Evolutionary conservation across 2,329 filamentous ascomycete genomes (phyloP).

Genomic region (Scolecobasidium constrictum): DNA sequence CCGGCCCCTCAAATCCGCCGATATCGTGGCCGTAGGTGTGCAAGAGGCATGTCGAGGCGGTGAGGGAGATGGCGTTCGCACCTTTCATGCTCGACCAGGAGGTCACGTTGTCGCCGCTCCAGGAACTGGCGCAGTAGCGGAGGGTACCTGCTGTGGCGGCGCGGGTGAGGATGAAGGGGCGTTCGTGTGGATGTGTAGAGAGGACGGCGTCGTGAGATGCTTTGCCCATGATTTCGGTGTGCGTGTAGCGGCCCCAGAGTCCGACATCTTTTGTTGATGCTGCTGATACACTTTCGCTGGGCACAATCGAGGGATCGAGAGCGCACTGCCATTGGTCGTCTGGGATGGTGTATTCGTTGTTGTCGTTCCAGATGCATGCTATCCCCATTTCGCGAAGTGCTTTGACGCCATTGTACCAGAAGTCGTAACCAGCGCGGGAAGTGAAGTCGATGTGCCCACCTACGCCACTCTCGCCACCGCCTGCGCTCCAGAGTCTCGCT

Average conservation of each 20-base stretch:
- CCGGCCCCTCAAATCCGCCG: constrained; percentile 63
- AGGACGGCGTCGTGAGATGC: constrained; percentile 57
- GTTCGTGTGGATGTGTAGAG: constrained; percentile 44
- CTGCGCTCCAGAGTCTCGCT: constrained; percentile 60
- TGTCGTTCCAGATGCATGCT: constrained; percentile 70
- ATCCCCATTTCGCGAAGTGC: constrained; percentile 53
- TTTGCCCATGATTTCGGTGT: constrained; percentile 62
- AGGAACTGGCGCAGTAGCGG: constrained; percentile 58
- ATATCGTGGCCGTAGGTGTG: constrained; percentile 63
- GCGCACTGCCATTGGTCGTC: constrained; percentile 55
- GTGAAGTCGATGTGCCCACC: constrained; percentile 67
- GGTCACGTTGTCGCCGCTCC: constrained; percentile 66
- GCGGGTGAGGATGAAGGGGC: constrained; percentile 59
- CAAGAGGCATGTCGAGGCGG: constrained; percentile 55
- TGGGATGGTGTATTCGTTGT: constrained; percentile 62
- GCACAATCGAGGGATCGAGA: constrained; percentile 32
- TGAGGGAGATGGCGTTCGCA: constrained; percentile 57
- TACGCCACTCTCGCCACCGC: constrained; percentile 57
- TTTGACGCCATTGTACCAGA: constrained; percentile 61
- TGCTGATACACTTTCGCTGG: constrained; percentile 14
- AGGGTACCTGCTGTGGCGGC: constrained; percentile 62
- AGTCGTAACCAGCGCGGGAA: constrained; percentile 53
- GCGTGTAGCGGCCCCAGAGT: constrained; percentile 57
- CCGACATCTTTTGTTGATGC: constrained; percentile 42
- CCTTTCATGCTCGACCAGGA: constrained; percentile 65